These are phyloP conservation scores for Golubevia pallescens DNA, from an alignment of 1,284 basidiomycete species.

Conservation along the genomic window DNA sequence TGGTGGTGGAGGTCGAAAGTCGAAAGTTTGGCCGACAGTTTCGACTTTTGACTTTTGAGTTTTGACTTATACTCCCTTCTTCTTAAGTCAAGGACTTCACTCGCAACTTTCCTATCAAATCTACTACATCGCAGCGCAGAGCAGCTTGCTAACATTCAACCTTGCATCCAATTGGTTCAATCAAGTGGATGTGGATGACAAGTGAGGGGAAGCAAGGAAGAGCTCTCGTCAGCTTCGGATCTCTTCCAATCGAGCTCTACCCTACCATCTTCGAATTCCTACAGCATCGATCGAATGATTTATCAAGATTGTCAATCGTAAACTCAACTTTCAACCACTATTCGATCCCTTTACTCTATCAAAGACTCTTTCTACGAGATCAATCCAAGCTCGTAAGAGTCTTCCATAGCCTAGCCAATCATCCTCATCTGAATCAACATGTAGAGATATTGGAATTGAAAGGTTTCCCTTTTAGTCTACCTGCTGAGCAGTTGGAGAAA, in stretches of 20 bases:
- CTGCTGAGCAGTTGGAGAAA: conserved; percentile 42
- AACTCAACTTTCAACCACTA: conserved; percentile 21
- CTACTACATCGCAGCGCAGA: too few species aligned
- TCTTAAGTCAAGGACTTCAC: too few species aligned
- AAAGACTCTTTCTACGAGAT: conserved; percentile 49
- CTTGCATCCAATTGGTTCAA: too few species aligned
- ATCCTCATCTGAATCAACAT: conserved; percentile 24
- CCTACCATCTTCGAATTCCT: conserved; percentile 33
- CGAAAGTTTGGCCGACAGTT: too few species aligned
- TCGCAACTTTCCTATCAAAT: too few species aligned
- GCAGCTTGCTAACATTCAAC: too few species aligned
- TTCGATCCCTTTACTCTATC: conserved; percentile 46
- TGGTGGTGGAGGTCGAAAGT: too few species aligned
- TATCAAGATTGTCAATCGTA: conserved; percentile 39
- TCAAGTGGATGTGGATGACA: too few species aligned
- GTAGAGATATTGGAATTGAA: conserved; percentile 43
- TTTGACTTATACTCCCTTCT: too few species aligned
- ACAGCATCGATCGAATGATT: conserved; percentile 31
- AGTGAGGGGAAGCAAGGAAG: too few species aligned
- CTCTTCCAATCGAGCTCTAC: conserved; percentile 48
- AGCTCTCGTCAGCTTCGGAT: too few species aligned
- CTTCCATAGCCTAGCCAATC: conserved; percentile 29
- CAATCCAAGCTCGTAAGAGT: conserved; percentile 43
- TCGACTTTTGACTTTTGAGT: too few species aligned
- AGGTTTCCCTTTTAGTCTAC: conserved; percentile 53